Evolutionary conservation across 1,284 basidiomycete genomes (phyloP), one percentile per base, ranked within the genome.

Genomic region (Tremellales sp.): DNA sequence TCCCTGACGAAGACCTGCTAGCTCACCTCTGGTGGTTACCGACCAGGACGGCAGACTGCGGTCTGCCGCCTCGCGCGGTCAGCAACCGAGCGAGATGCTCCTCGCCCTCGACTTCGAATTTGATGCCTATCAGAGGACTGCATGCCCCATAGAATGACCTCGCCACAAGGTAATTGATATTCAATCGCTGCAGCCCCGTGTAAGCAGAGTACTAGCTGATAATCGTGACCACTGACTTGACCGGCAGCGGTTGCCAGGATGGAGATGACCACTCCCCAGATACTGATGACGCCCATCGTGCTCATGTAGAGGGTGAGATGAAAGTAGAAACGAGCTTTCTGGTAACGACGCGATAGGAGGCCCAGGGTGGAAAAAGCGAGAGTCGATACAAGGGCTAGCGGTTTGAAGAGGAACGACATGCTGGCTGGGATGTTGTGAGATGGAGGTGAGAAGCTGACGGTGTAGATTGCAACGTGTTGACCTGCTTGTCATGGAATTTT

Each of bases 131-230:
- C 3, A 84, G 68, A 12, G 80, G 80, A 31, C 81, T 78, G 37
- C 83, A 80, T 47, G 90, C 57, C 43, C 70, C 62, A 75, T 94
- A 91, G 76, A 98, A 97, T 35, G 80, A 81, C 42, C 88, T 76
- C 2, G 91, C 94, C 33, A 94, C 85, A 56, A 87, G 76, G 60
- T 80, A 85, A 74, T 94, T 90, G 61, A 87, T 87, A 69, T 97
- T 87, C 66, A 84, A 82, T 16, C 85, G 77, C 62, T 82, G 78
- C 7, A 35, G 4, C 28, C 13, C 12, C 8, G 34, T 36, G 29
- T 10, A 31, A 24, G 39, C 19, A n/a, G 29, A 22, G n/a, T 5
- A 18, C 47, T 13, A 34, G 24, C 33, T 12, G 13, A 16, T 37
- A 37, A 21, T 10, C 9, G 34, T 10, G 9, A 19, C n/a, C n/a